Evolutionary conservation across 352 stramenopile genomes (phyloP).

Genomic region (Thraustochytrium sp.): DNA sequence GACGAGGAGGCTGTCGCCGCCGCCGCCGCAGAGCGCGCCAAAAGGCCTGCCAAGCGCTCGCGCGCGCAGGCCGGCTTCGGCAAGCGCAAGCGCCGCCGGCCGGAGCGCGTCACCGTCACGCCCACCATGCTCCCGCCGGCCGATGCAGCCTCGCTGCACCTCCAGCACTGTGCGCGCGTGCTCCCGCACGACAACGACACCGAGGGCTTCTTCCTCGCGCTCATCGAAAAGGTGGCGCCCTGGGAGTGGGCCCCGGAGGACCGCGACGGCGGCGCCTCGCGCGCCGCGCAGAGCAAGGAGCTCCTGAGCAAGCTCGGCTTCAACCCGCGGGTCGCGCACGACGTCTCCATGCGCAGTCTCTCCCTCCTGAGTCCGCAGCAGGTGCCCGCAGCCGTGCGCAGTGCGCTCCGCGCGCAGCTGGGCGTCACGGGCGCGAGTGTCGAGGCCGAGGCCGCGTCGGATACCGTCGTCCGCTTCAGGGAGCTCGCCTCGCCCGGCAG

Average conservation of each 20-base stretch:
- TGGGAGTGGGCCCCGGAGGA: too few species aligned
- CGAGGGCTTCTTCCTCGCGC: slow-evolving; percentile 97
- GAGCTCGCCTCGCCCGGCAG: not conserved
- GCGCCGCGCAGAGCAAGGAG: not conserved
- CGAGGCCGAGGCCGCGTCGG: not conserved
- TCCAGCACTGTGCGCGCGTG: slow-evolving; percentile 90
- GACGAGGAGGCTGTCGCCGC: not conserved
- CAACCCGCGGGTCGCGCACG: not conserved
- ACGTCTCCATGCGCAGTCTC: not conserved
- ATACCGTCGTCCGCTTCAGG: not conserved
- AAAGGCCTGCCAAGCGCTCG: not conserved
- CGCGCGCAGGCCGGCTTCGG: not conserved
- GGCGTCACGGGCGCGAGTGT: too few species aligned
- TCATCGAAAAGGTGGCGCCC: slow-evolving; percentile 83
- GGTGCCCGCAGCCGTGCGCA: not conserved
- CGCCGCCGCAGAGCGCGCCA: not conserved
- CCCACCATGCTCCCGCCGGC: not conserved
- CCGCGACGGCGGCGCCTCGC: not conserved
- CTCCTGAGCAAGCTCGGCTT: slow-evolving; percentile 16
- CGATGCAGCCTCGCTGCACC: slow-evolving; percentile 73
- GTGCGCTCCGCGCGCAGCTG: not conserved
- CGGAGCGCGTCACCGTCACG: slow-evolving; percentile 62
- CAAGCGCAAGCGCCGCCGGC: slow-evolving; percentile 49
- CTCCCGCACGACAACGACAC: slow-evolving; percentile 96
- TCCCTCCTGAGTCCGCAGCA: not conserved